Evolutionary conservation across 345 rosid genomes (phyloP).

Genomic region (Hibiscus trionum): DNA sequence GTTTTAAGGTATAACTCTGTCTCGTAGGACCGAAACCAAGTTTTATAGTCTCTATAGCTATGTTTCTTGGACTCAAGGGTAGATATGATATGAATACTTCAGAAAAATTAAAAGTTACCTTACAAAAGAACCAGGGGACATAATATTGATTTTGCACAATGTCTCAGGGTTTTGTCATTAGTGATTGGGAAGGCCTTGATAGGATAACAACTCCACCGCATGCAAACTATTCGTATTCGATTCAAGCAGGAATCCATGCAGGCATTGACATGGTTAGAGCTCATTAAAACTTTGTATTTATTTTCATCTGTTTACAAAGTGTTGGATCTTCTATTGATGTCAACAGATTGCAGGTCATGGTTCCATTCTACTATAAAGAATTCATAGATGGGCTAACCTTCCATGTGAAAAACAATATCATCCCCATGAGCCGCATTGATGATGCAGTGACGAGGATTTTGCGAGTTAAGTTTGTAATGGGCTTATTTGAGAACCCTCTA

Average conservation of each 20-base stretch:
- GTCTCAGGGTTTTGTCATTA: slow-evolving; percentile 50
- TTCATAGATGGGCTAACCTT: slow-evolving; percentile 39
- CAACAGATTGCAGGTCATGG: slow-evolving; percentile 25
- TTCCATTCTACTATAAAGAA: slow-evolving; percentile 38
- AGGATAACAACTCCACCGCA: slow-evolving; percentile 54
- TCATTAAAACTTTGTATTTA: background rate
- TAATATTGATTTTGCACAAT: background rate
- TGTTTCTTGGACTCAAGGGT: background rate
- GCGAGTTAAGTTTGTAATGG: slow-evolving; percentile 57
- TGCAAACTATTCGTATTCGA: slow-evolving; percentile 53
- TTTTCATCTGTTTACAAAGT: background rate
- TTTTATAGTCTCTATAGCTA: background rate
- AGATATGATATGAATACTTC: too few relatives aligned
- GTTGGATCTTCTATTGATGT: background rate
- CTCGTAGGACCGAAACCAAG: background rate
- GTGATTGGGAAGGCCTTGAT: slow-evolving; percentile 56
- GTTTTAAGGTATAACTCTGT: slow-evolving; percentile 30
- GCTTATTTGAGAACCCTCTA: slow-evolving; percentile 39
- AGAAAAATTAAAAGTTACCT: background rate
- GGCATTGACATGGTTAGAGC: slow-evolving; percentile 58
- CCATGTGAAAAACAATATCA: slow-evolving; percentile 39
- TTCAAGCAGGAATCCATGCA: slow-evolving; percentile 33
- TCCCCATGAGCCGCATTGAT: slow-evolving; percentile 55
- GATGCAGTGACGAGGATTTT: slow-evolving; percentile 62
- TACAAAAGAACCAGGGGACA: background rate